Conservation (phyloP, 805 yeast genomes). For the Teunomyces stri region DNA sequence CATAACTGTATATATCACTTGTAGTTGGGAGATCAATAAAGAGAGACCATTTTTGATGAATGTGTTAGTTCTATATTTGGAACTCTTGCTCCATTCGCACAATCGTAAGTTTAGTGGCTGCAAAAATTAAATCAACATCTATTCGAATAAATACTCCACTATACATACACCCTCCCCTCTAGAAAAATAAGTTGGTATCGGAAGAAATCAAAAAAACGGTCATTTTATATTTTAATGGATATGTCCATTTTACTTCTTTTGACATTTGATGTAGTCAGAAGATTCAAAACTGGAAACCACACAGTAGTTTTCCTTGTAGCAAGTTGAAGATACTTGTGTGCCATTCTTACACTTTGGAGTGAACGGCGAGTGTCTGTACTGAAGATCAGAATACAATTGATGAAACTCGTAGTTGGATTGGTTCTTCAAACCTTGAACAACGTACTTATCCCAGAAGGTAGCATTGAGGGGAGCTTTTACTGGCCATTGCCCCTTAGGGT, state of each 20-base stretch:
- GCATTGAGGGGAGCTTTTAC: constrained; percentile 58
- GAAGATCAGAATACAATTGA: constrained; percentile 48
- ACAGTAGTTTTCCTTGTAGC: constrained; percentile 38
- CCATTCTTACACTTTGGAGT: constrained; percentile 45
- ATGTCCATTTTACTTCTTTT: background rate
- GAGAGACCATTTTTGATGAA: background rate
- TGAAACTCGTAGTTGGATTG: constrained; percentile 39
- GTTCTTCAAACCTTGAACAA: constrained; percentile 44
- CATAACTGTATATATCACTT: too few species aligned
- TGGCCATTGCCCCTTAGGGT: constrained; percentile 56
- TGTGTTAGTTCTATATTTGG: too few species aligned
- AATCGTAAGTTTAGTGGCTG: background rate
- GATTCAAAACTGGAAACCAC: constrained; percentile 34
- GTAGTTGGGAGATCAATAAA: background rate
- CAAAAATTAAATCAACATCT: background rate
- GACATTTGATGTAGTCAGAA: constrained; percentile 20
- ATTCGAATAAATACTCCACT: background rate
- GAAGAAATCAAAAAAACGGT: background rate
- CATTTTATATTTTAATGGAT: too few species aligned
- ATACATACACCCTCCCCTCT: background rate
- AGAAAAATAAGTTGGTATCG: constrained; percentile 1
- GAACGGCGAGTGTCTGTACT: constrained; percentile 55
- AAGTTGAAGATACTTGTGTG: constrained; percentile 10
- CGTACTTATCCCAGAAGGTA: constrained; percentile 59
- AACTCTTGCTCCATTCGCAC: background rate